Percentiles rank a stretch among this genome's conserved stretches.
These are phyloP conservation scores for Lagenidium giganteum DNA, from an alignment of 352 stramenopile genomes.

Conservation along the genomic window DNA sequence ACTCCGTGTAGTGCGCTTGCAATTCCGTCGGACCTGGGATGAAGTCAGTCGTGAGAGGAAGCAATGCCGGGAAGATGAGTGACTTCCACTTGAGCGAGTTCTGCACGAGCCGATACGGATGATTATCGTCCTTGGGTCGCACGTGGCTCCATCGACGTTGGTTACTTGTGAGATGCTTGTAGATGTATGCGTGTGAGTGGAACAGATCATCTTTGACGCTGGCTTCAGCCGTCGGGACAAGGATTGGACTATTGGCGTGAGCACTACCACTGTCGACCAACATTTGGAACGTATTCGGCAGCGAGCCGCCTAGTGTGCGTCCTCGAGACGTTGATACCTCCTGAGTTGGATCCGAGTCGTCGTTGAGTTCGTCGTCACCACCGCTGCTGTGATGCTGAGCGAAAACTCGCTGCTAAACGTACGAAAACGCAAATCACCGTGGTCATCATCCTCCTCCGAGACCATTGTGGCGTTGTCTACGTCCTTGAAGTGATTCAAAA, in stretches of 20 bases:
- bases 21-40: constrained; percentile 76
- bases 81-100: constrained; percentile 97
- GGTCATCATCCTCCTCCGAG: constrained; percentile 29
- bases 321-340: constrained; percentile 3
- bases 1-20: constrained; percentile 76
- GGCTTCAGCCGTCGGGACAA: constrained; percentile 33
- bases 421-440: constrained; percentile 17
- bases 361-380: constrained; percentile 1
- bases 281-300: constrained; percentile 57
- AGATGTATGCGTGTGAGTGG: constrained; percentile 65
- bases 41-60: constrained; percentile 90
- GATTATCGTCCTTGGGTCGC: constrained; percentile 45
- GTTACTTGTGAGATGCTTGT: constrained; percentile 89
- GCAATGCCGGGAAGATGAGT: constrained; percentile 93
- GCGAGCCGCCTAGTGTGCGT: constrained; percentile 44
- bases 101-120: constrained; percentile 44
- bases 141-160: constrained; percentile 97
- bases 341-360: background rate
- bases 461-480: background rate
- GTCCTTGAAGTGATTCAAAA: constrained; percentile 43
- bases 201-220: constrained; percentile 67
- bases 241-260: constrained; percentile 52
- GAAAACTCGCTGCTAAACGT: constrained; percentile 35
- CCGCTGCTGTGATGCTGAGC: constrained; percentile 6
- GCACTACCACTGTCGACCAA: constrained; percentile 29